A percentile compares a stretch with the other conserved stretches of the same genome.
These are phyloP conservation scores for Erysimum cheiri DNA, from an alignment of 441 rosid species.

Conservation along the genomic window DNA sequence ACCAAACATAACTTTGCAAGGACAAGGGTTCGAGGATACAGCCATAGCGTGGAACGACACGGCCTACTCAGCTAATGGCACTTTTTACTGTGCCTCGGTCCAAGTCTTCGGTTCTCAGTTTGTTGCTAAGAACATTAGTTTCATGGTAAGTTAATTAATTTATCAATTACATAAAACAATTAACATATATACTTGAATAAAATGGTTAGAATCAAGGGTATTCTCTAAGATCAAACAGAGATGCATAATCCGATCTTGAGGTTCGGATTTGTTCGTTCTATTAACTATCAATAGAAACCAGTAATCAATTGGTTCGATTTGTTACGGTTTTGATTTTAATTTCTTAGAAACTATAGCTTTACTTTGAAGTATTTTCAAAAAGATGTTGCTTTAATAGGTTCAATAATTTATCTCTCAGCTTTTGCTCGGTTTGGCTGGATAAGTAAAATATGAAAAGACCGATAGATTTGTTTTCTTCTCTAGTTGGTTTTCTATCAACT, in stretches of 20 bases:
- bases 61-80: conserved; percentile 77
- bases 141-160: conserved; percentile 60
- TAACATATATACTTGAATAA: neutral
- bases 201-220: neutral
- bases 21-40: conserved; percentile 80
- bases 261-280: neutral
- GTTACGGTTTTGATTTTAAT: neutral
- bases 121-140: conserved; percentile 82
- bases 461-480: neutral
- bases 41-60: conserved; percentile 92
- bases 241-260: neutral
- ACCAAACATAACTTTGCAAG: conserved; percentile 85
- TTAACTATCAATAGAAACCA: neutral
- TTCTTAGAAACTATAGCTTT: neutral
- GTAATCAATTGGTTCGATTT: neutral
- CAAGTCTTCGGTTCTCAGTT: conserved; percentile 82
- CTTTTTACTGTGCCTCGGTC: conserved; percentile 76
- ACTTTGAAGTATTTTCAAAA: neutral
- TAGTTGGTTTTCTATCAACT: neutral
- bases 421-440: neutral
- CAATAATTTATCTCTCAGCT: neutral
- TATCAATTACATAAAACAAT: neutral
- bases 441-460: neutral
- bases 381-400: neutral
- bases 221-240: neutral